Evolutionary conservation across 192 early-diverging fungal genomes (phyloP).

Genomic region (Coemansia sp.): DNA sequence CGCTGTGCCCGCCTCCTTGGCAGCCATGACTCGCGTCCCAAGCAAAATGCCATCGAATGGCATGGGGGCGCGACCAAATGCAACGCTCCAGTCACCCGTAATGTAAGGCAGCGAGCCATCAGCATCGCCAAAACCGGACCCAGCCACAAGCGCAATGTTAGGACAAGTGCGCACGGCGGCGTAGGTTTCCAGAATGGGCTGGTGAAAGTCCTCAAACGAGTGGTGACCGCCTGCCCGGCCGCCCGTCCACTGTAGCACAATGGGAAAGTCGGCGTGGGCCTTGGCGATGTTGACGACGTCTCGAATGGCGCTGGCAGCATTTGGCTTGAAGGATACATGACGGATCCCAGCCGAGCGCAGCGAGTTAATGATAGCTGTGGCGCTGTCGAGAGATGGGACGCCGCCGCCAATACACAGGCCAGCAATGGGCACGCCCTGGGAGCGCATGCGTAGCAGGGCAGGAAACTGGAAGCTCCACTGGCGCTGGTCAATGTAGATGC

Average conservation of each 20-base stretch:
- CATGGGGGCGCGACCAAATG: constrained; percentile 86
- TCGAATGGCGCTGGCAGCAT: constrained; percentile 72
- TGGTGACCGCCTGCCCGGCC: constrained; percentile 96
- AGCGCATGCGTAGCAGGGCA: constrained; percentile 71
- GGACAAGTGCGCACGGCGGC: constrained; percentile 64
- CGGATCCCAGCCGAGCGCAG: constrained; percentile 75
- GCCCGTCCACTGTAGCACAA: constrained; percentile 96
- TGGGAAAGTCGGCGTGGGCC: constrained; percentile 78
- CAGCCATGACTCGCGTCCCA: constrained; percentile 92
- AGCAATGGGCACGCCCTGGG: constrained; percentile 83
- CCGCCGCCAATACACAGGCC: constrained; percentile 91
- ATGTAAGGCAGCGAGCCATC: constrained; percentile 86
- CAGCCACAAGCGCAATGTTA: constrained; percentile 86
- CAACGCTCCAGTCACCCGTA: constrained; percentile 86
- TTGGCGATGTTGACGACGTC: constrained; percentile 85
- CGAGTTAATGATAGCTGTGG: constrained; percentile 75
- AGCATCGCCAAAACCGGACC: constrained; percentile 87
- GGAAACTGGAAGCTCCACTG: constrained; percentile 88
- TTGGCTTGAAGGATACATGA: constrained; percentile 85
- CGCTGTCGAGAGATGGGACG: constrained; percentile 82
- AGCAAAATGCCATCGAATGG: constrained; percentile 93
- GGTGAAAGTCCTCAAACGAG: constrained; percentile 94
- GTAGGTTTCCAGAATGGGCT: constrained; percentile 77
- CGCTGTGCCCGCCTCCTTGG: constrained; percentile 81
- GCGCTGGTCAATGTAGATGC: constrained; percentile 83